Conservation (phyloP, 352 stramenopile species). For the Phytopythium montanum region DNA sequence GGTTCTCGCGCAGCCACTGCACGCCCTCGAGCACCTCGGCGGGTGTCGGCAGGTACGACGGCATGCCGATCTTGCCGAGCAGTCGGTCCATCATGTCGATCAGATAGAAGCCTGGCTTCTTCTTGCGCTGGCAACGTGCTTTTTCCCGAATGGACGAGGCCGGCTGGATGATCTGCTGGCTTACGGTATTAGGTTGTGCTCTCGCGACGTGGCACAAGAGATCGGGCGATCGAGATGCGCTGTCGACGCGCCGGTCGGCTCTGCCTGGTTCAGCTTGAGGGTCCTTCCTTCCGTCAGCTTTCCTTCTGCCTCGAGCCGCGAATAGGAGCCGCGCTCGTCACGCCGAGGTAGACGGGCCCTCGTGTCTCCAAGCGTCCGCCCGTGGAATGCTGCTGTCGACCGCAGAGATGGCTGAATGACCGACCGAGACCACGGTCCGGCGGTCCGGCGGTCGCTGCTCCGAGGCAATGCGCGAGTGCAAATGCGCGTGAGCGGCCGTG, state of each 20-base stretch:
- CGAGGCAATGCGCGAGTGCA: not conserved
- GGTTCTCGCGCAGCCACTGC: conserved; percentile 65
- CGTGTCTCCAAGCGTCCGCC: too few species aligned
- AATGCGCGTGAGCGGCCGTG: not conserved
- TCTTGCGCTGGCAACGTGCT: not conserved
- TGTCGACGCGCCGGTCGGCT: conserved; percentile 32
- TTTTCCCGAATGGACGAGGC: not conserved
- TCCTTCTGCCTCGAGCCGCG: not conserved
- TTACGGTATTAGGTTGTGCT: too few species aligned
- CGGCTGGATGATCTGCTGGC: not conserved
- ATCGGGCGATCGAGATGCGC: conserved; percentile 15
- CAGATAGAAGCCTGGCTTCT: not conserved
- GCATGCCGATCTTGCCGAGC: conserved; percentile 36
- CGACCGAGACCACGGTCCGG: not conserved
- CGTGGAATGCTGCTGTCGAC: not conserved
- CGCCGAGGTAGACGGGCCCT: not conserved
- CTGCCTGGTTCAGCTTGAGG: conserved; percentile 16
- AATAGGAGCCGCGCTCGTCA: not conserved
- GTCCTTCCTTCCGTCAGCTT: too few species aligned
- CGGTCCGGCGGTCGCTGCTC: not conserved
- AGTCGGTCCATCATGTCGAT: conserved; percentile 26
- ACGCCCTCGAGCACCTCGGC: conserved; percentile 60
- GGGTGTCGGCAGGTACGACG: conserved; percentile 62
- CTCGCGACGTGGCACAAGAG: not conserved
- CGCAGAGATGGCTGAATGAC: not conserved